These are phyloP conservation scores for Vinca minor DNA, from an alignment of 257 asterid species.

Conservation along the genomic window DNA sequence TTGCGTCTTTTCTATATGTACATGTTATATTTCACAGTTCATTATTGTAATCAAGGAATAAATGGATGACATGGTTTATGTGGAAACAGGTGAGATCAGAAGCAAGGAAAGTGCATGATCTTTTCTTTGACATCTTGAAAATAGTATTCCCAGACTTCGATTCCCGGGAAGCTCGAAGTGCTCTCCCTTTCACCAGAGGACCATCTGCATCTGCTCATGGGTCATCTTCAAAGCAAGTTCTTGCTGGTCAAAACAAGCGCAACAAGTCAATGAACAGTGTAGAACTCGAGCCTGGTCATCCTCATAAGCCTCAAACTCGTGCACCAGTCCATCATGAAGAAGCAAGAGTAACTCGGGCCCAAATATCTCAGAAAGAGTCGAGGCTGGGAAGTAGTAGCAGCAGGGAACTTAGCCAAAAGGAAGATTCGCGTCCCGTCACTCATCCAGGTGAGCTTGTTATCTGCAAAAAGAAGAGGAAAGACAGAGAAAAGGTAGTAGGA, in stretches of 20 bases:
- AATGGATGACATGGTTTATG: neutral
- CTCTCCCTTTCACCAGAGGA: conserved; percentile 54
- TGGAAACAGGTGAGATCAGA: conserved; percentile 74
- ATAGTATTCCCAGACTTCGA: conserved; percentile 75
- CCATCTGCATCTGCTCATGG: conserved; percentile 33
- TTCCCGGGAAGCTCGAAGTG: conserved; percentile 66
- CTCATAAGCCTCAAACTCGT: conserved; percentile 57
- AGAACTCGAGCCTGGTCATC: conserved; percentile 47
- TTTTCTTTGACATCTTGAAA: conserved; percentile 84
- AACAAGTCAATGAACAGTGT: conserved; percentile 40
- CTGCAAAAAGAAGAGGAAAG: conserved; percentile 93
- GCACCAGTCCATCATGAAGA: conserved; percentile 52
- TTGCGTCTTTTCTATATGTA: too few species aligned
- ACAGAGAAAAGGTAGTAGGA: conserved; percentile 61
- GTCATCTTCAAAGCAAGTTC: conserved; percentile 54
- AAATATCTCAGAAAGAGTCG: conserved; percentile 40
- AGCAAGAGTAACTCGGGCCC: conserved; percentile 31
- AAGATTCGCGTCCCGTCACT: conserved; percentile 47
- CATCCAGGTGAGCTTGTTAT: conserved; percentile 91
- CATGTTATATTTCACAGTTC: too few species aligned
- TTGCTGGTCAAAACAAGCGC: conserved; percentile 49
- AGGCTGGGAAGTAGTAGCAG: conserved; percentile 40
- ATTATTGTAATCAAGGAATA: neutral
- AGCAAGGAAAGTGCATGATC: conserved; percentile 90
- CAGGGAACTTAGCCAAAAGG: conserved; percentile 42